Evolutionary conservation across 2,329 filamentous ascomycete genomes (phyloP), one percentile per base, ranked within the genome.

Genomic region (Emergomyces africanus): DNA sequence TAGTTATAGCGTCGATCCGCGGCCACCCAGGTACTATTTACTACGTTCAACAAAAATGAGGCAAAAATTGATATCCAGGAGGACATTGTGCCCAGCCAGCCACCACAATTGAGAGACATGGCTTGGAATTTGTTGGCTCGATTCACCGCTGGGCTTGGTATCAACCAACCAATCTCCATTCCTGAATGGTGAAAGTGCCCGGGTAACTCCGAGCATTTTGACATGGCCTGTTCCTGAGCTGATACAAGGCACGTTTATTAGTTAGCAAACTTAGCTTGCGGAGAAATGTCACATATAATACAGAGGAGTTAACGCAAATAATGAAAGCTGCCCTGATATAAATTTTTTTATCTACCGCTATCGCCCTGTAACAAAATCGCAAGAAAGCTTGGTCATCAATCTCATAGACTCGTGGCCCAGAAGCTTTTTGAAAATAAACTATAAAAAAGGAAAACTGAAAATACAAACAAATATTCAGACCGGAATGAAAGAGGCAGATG

Each of bases 311-410:
- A n/a, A n/a, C n/a, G n/a, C 30, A 57, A 33, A 25, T 57, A 30
- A n/a, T n/a, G 37, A 28, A 44, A 18, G 50, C 50, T 53, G 33
- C 15, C 23, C 33, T 53, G 50, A 14, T 53, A 37, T 53, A 33
- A n/a, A n/a, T n/a, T 37, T 37, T 57, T 57, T 57, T n/a, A 57
- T 57, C 55, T 57, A 57, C n/a, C 55, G 46, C 42, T 57, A 57
- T 57, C n/a, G 37, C 55, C 55, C 20, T 55, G 23, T 25, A 25
- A 46, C 44, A 56, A 35, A 3, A 33, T 46, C 15, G n/a, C 15
- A 37, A 48, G 10, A 4, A 28, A 10, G 35, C 18, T 30, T 49
- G 55, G 55, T 57, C 55, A 57, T 57, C 25, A 46, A 57, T 39
- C 53, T 33, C 37, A 30, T 54, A 42, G 56, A 64, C 20, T 62